Percentiles rank a stretch among this genome's conserved stretches.
Evolutionary conservation across 2,329 filamentous ascomycete genomes (phyloP).

Genomic region (Pseudogymnoascus sp.): DNA sequence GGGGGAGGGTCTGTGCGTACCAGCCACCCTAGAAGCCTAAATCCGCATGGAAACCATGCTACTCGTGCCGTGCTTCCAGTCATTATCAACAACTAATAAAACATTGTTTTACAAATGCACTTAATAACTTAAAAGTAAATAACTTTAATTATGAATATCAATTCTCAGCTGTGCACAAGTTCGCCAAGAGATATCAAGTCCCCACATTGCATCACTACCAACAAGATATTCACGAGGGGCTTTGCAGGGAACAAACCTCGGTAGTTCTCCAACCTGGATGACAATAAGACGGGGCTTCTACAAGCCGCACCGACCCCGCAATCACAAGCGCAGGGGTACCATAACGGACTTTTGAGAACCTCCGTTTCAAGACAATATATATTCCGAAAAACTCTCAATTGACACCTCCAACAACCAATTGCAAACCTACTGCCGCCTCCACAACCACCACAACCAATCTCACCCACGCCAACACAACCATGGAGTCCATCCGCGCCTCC

Average conservation of each 20-base stretch:
- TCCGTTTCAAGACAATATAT: not conserved
- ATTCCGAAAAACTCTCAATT: not conserved
- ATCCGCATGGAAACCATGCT: not conserved
- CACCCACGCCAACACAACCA: not conserved
- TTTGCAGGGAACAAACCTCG: not conserved
- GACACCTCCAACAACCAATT: not conserved
- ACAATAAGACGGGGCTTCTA: not conserved
- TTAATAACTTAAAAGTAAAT: not conserved
- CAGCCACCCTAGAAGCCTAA: not conserved
- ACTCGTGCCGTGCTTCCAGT: too few species aligned
- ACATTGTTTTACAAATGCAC: not conserved
- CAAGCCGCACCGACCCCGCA: not conserved
- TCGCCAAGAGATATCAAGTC: not conserved
- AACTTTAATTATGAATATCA: not conserved
- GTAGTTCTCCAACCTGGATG: not conserved
- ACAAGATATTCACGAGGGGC: not conserved
- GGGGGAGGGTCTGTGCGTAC: not conserved
- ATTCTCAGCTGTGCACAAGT: not conserved
- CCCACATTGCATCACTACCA: not conserved
- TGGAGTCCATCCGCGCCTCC: not conserved
- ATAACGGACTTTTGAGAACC: not conserved
- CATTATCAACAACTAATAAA: not conserved
- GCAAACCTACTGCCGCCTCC: not conserved
- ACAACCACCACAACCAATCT: not conserved
- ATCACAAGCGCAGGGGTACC: not conserved